These are phyloP conservation scores for Wickerhamomyces bovis DNA, from an alignment of 805 yeast species.

Conservation along the genomic window DNA sequence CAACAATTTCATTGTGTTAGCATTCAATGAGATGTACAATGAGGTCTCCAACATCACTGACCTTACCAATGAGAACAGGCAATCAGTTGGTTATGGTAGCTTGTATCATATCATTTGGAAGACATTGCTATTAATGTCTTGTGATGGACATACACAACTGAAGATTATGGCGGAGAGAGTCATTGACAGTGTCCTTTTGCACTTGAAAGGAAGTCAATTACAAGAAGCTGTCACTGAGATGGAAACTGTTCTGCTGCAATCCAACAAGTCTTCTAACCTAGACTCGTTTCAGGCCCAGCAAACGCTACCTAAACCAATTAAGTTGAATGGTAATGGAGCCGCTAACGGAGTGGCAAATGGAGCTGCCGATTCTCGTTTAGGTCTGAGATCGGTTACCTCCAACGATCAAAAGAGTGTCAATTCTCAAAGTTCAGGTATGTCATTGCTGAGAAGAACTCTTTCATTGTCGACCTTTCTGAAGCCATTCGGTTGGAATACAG, in stretches of 20 bases:
- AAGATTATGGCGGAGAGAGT: slow-evolving; percentile 64
- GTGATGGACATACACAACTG: slow-evolving; percentile 85
- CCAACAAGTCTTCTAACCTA: slow-evolving; percentile 24
- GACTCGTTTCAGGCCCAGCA: slow-evolving; percentile 25
- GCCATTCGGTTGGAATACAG: slow-evolving; percentile 21
- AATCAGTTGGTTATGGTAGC: slow-evolving; percentile 81
- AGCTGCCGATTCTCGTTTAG: not conserved
- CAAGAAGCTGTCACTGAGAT: slow-evolving; percentile 59
- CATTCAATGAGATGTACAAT: slow-evolving; percentile 77
- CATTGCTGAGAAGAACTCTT: slow-evolving; percentile 19
- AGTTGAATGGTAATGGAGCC: slow-evolving; percentile 28
- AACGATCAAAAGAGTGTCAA: slow-evolving; percentile 1
- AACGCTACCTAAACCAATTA: slow-evolving; percentile 31
- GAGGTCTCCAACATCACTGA: slow-evolving; percentile 45
- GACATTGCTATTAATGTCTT: slow-evolving; percentile 67
- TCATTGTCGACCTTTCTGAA: slow-evolving; percentile 26
- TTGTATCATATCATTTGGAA: slow-evolving; percentile 86
- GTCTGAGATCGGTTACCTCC: slow-evolving; percentile 16
- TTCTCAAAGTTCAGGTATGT: slow-evolving; percentile 8
- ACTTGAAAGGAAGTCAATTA: slow-evolving; percentile 50
- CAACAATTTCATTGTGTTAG: slow-evolving; percentile 77
- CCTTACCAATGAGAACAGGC: slow-evolving; percentile 49
- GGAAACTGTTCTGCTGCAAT: slow-evolving; percentile 57
- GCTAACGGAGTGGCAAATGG: not conserved
- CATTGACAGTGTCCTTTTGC: slow-evolving; percentile 64